Evolutionary conservation across 1,284 basidiomycete species (phyloP).

Genomic region (Trichosporon sp.): DNA sequence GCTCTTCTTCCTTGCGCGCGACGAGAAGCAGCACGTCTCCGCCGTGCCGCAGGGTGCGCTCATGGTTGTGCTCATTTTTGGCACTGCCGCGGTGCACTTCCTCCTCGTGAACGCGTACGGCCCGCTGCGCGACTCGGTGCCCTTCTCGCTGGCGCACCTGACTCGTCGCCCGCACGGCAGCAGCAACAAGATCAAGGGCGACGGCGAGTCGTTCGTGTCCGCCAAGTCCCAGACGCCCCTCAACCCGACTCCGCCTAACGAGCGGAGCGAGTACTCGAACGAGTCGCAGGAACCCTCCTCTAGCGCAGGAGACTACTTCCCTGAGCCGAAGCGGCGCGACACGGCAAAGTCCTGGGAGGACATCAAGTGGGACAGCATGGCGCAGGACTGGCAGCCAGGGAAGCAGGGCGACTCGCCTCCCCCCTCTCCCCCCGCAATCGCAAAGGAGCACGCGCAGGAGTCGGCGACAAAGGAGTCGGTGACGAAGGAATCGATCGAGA

Average conservation of each 20-base stretch:
- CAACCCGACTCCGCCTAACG: conserved; percentile 2
- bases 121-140: conserved; percentile 66
- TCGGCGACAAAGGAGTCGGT: too few species aligned
- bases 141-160: conserved; percentile 74
- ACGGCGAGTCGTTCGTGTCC: conserved; percentile 29
- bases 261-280: conserved; percentile 11
- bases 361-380: conserved; percentile 13
- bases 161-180: conserved; percentile 59
- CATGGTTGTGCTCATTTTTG: conserved; percentile 77
- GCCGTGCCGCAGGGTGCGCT: conserved; percentile 74
- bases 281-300: conserved; percentile 30
- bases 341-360: not conserved
- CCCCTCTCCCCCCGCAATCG: not conserved
- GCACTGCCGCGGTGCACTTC: conserved; percentile 75
- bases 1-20: conserved; percentile 80
- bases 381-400: conserved; percentile 13
- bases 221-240: conserved; percentile 19
- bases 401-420: not conserved
- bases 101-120: conserved; percentile 66
- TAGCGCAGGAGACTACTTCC: conserved; percentile 27
- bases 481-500: conserved; percentile 19
- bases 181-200: conserved; percentile 36
- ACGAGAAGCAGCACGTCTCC: conserved; percentile 62
- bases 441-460: not conserved
- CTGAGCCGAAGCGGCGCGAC: conserved; percentile 1